Conservation (phyloP, 2,329 filamentous ascomycete species). For the Leptographium galeiforme region DNA sequence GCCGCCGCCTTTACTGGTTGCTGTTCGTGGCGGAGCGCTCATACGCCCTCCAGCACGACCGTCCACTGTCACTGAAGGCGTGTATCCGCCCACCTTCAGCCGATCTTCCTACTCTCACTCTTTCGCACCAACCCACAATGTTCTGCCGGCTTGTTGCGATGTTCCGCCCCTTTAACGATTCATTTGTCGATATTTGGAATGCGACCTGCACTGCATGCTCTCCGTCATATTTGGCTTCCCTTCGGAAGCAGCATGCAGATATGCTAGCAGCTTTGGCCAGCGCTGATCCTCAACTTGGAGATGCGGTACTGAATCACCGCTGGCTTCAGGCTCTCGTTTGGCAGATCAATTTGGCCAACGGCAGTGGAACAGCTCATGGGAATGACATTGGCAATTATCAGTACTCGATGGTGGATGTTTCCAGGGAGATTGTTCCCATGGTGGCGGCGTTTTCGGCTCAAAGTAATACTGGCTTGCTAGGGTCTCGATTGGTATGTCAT, state of each 20-base stretch:
- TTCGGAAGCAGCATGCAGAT: conserved; percentile 51
- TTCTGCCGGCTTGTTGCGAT: conserved; percentile 49
- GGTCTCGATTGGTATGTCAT: conserved; percentile 49
- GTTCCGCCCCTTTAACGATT: conserved; percentile 53
- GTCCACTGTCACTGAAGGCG: conserved; percentile 56
- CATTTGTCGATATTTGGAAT: conserved; percentile 52
- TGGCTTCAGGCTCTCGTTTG: conserved; percentile 53
- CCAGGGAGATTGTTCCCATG: conserved; percentile 51
- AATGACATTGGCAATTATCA: conserved; percentile 27
- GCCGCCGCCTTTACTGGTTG: conserved; percentile 59
- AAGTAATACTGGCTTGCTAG: conserved; percentile 56
- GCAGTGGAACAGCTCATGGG: conserved; percentile 29
- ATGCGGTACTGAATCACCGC: conserved; percentile 45
- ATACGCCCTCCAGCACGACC: conserved; percentile 57
- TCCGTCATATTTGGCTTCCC: conserved; percentile 37
- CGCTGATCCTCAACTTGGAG: conserved; percentile 38
- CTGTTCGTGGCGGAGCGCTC: conserved; percentile 58
- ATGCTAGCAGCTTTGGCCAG: conserved; percentile 38
- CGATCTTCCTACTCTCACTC: conserved; percentile 45
- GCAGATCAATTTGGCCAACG: conserved; percentile 43
- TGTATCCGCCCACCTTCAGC: conserved; percentile 51
- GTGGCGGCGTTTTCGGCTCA: conserved; percentile 58
- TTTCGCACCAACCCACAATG: conserved; percentile 36
- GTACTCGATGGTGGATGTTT: conserved; percentile 45
- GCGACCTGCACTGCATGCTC: conserved; percentile 46